Percentiles rank a stretch among this genome's conserved stretches.
These are phyloP conservation scores for Coemansia sp. DNA, from an alignment of 192 early-diverging fungal species.

Conservation along the genomic window DNA sequence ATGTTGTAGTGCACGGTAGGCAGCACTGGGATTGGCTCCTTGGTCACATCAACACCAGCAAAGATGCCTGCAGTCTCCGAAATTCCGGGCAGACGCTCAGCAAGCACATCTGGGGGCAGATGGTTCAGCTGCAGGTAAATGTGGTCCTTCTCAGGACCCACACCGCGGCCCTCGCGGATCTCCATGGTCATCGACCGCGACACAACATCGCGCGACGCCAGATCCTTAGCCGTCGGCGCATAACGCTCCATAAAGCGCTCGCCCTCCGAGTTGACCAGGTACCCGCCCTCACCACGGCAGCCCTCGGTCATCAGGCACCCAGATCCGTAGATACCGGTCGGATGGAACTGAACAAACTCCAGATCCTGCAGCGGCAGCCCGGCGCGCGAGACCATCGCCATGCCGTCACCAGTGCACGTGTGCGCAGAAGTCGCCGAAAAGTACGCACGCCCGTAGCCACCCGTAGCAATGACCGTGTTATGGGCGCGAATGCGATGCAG, in stretches of 20 bases:
- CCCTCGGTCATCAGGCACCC: constrained; percentile 98
- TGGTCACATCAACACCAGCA: constrained; percentile 98
- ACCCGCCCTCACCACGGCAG: constrained; percentile 95
- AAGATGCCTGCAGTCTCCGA: constrained; percentile 99
- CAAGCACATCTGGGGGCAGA: constrained; percentile 85
- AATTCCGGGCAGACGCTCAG: constrained; percentile 94
- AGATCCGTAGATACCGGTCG: constrained; percentile 97
- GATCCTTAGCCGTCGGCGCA: constrained; percentile 96
- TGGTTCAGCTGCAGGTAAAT: constrained; percentile 95
- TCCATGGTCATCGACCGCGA: constrained; percentile 98
- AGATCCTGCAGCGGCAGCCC: constrained; percentile 96
- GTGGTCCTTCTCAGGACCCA: constrained; percentile 94
- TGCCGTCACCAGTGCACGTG: constrained; percentile 98
- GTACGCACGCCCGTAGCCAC: constrained; percentile 98
- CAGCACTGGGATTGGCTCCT: constrained; percentile 98
- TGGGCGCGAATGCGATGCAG: constrained; percentile 96
- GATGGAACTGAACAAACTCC: constrained; percentile 99
- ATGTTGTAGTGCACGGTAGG: constrained; percentile 99
- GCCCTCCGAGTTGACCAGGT: constrained; percentile 92
- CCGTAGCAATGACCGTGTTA: constrained; percentile 98
- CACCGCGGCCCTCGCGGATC: constrained; percentile 96
- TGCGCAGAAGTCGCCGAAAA: constrained; percentile 98
- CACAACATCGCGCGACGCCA: constrained; percentile 99
- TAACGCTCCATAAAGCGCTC: constrained; percentile 99
- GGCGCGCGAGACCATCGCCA: constrained; percentile 97